A percentile compares a stretch with the other conserved stretches of the same genome.
phyloP scores from a whole-genome alignment of 1,284 basidiomycete species.

The Heterobasidion parviporum region DNA sequence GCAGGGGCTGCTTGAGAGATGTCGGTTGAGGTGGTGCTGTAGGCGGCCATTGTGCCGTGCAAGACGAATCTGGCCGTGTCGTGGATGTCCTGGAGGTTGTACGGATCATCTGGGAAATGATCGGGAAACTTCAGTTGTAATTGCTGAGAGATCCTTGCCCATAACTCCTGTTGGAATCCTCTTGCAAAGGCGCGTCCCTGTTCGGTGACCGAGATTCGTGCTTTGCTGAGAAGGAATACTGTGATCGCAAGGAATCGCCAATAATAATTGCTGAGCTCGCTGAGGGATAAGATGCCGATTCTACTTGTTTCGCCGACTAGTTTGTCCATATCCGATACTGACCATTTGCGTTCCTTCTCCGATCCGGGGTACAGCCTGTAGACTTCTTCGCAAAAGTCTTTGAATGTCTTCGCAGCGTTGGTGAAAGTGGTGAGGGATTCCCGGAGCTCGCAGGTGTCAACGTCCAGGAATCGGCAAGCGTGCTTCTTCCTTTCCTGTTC shows the following conservation, averaged over 20 bases:
- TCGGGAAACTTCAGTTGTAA: background rate
- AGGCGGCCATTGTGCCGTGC: background rate
- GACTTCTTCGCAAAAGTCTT: background rate
- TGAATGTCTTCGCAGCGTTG: background rate
- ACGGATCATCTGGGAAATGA: background rate
- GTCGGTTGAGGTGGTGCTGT: background rate
- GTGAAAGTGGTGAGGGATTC: background rate
- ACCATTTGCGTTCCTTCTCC: background rate
- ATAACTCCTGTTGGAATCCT: background rate
- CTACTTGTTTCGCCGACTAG: background rate
- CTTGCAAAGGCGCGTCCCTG: background rate
- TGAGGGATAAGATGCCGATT: background rate
- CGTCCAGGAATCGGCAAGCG: background rate
- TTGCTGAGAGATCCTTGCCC: background rate
- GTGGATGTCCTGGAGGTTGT: background rate
- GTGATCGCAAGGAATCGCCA: background rate
- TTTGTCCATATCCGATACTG: background rate
- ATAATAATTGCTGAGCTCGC: background rate
- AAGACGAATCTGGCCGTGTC: background rate
- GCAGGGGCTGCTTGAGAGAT: background rate
- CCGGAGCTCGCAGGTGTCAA: background rate
- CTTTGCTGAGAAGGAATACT: background rate
- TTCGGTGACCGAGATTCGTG: background rate
- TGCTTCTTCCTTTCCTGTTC: background rate
- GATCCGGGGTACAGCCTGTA: background rate